Evolutionary conservation across 352 stramenopile genomes (phyloP).

Genomic region (Globisporangium uncinulatum): DNA sequence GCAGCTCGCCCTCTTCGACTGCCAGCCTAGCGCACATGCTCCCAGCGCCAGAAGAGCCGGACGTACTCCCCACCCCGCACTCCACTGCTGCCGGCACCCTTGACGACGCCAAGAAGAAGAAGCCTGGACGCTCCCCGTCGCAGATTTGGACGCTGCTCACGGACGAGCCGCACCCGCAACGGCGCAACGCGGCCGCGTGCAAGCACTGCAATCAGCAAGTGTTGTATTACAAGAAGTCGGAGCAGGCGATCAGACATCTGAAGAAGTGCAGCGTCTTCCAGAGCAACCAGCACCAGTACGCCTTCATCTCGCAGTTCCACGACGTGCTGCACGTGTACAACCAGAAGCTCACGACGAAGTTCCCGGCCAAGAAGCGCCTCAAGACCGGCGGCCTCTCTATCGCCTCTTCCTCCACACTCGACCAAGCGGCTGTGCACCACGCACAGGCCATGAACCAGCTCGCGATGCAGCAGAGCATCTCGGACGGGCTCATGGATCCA

Average conservation of each 20-base stretch:
- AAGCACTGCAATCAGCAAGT: slow-evolving; percentile 86
- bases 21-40: no score
- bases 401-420: slow-evolving; percentile 11
- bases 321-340: slow-evolving; percentile 81
- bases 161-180: slow-evolving; percentile 73
- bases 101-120: slow-evolving; percentile 57
- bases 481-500: slow-evolving; percentile 62
- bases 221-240: slow-evolving; percentile 85
- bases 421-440: slow-evolving; percentile 53
- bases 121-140: slow-evolving; percentile 51
- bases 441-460: slow-evolving; percentile 67
- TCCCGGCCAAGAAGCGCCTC: slow-evolving; percentile 52
- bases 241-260: slow-evolving; percentile 76
- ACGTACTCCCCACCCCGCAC: no score
- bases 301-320: slow-evolving; percentile 75
- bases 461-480: slow-evolving; percentile 67
- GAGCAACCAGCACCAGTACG: slow-evolving; percentile 75
- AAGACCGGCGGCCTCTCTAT: slow-evolving; percentile 16
- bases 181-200: slow-evolving; percentile 64
- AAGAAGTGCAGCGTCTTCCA: slow-evolving; percentile 81
- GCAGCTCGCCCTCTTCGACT: no score
- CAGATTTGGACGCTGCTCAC: slow-evolving; percentile 82
- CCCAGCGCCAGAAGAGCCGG: no score
- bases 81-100: no score
- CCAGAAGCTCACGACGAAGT: slow-evolving; percentile 74